Conservation (phyloP, 2,329 filamentous ascomycete genomes). For the Botrytis aclada region DNA sequence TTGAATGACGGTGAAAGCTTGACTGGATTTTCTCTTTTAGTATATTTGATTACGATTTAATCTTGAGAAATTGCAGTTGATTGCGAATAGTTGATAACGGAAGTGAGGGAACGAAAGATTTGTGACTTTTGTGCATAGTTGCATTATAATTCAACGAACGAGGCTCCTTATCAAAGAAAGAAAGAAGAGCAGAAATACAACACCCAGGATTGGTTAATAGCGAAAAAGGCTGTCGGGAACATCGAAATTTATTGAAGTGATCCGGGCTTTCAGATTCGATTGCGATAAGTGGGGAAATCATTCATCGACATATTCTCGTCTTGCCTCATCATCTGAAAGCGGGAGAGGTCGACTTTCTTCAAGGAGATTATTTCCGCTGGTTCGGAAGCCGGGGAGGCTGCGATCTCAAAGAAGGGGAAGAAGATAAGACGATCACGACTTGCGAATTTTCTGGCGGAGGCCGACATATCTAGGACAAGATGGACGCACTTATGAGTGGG, state of each 20-base stretch:
- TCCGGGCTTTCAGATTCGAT: neutral
- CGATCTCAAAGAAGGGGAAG: neutral
- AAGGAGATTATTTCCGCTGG: neutral
- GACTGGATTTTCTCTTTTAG: neutral
- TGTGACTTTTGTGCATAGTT: constrained; percentile 10
- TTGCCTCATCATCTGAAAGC: neutral
- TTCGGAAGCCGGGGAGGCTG: neutral
- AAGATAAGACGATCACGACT: neutral
- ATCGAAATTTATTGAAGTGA: neutral
- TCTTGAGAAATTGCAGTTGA: neutral
- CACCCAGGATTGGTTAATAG: neutral
- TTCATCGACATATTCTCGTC: neutral
- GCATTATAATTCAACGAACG: neutral
- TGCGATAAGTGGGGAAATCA: neutral
- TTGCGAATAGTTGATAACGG: neutral
- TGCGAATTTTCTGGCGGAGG: neutral
- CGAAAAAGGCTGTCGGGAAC: neutral
- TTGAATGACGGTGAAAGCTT: neutral
- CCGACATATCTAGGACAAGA: neutral
- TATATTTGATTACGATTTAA: neutral
- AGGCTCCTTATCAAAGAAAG: neutral
- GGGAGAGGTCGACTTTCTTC: neutral
- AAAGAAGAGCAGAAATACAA: neutral
- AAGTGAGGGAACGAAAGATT: neutral
- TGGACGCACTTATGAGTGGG: constrained; percentile 22